Percentiles rank a stretch among this genome's conserved stretches.
These are phyloP conservation scores for Plasmodium berghei DNA, from an alignment of 169 alveolate genomes.

Conservation along the genomic window DNA sequence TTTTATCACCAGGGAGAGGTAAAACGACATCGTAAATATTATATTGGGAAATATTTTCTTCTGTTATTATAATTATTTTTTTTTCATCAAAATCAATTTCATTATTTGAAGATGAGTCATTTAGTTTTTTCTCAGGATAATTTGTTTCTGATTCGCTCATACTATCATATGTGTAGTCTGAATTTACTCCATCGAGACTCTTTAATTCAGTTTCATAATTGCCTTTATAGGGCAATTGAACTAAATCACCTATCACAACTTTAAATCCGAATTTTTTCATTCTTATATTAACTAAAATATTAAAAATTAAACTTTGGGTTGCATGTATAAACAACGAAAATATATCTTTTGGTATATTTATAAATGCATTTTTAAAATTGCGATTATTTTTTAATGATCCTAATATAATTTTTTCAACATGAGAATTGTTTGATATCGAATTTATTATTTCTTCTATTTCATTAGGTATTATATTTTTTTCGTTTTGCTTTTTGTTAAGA, in stretches of 20 bases:
- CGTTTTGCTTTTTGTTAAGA: slow-evolving; percentile 1
- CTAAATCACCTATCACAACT: slow-evolving; percentile 86
- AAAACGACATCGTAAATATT: slow-evolving; percentile 91
- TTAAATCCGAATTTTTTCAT: slow-evolving; percentile 89
- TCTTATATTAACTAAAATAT: slow-evolving; percentile 89
- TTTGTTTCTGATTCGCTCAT: slow-evolving; percentile 37
- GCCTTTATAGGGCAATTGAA: slow-evolving; percentile 51
- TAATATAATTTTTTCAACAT: slow-evolving; percentile 80
- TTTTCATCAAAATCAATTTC: slow-evolving; percentile 25
- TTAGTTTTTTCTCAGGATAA: slow-evolving; percentile 67
- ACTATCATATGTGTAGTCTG: slow-evolving; percentile 80
- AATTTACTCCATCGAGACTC: slow-evolving; percentile 69
- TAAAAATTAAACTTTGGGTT: slow-evolving; percentile 94
- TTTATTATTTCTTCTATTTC: slow-evolving; percentile 38
- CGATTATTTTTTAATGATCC: slow-evolving; percentile 77
- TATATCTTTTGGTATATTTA: slow-evolving; percentile 88
- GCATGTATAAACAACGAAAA: slow-evolving; percentile 93
- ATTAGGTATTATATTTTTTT: slow-evolving; percentile 9
- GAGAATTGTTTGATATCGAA: slow-evolving; percentile 53
- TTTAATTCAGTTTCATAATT: slow-evolving; percentile 5
- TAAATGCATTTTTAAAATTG: slow-evolving; percentile 86
- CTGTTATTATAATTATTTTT: slow-evolving; percentile 81
- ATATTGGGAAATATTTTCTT: slow-evolving; percentile 86
- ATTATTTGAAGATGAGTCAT: neutral
- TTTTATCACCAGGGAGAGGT: slow-evolving; percentile 93